phyloP scores from a whole-genome alignment of 1,284 basidiomycete genomes.

The Tilletia walkeri region DNA sequence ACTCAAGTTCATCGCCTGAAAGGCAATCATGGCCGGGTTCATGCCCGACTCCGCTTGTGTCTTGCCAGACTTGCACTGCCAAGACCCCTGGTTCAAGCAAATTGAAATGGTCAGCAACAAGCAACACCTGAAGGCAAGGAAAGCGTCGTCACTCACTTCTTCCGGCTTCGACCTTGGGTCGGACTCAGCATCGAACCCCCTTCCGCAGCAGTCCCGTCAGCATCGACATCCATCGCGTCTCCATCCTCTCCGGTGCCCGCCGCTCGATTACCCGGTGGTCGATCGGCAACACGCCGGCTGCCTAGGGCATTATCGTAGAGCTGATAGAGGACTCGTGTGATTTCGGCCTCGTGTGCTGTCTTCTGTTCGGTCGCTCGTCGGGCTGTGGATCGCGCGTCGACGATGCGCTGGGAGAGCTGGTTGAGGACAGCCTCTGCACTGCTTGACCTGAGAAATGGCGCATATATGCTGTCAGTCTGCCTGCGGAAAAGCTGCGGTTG shows the following conservation, averaged over 20 bases:
- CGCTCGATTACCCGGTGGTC: background rate
- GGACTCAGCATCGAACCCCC: no score
- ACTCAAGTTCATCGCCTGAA: no score
- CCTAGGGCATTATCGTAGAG: conserved; percentile 1
- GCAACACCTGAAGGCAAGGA: background rate
- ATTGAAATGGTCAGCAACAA: background rate
- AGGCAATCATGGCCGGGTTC: background rate
- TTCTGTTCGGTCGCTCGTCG: background rate
- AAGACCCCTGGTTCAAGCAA: background rate
- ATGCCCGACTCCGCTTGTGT: conserved; percentile 8
- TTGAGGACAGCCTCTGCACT: conserved; percentile 4
- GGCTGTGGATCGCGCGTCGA: background rate
- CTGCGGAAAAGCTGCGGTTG: background rate
- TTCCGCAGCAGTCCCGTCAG: background rate
- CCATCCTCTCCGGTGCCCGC: background rate
- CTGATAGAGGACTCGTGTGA: conserved; percentile 4
- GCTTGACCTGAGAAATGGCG: background rate
- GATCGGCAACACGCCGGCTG: background rate
- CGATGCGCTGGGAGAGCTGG: conserved; percentile 15
- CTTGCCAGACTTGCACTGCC: background rate
- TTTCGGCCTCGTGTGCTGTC: conserved; percentile 1
- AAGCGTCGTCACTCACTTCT: background rate
- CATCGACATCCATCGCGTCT: conserved; percentile 10
- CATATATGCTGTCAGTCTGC: background rate
- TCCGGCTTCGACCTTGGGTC: background rate